phyloP scores from a whole-genome alignment of 2,329 filamentous ascomycete species.

The Colletotrichum neosansevieriae region DNA sequence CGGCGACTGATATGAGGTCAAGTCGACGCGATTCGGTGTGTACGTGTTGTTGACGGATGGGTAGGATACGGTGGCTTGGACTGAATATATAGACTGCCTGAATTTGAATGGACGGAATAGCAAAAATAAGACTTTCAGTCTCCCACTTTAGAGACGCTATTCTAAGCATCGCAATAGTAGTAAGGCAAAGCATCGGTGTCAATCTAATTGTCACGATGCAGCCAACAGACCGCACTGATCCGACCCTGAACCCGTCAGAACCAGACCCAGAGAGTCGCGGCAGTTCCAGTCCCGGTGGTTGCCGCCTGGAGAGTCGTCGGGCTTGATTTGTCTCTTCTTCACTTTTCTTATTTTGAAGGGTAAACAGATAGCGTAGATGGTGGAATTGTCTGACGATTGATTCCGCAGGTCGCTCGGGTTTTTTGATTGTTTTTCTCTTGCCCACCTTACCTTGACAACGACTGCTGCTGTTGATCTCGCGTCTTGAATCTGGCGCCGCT shows the following conservation, averaged over 20 bases:
- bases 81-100: too few species aligned
- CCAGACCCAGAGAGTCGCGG: constrained; percentile 7
- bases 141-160: too few species aligned
- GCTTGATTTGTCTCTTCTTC: constrained; percentile 4
- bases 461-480: background rate
- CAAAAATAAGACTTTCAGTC: too few species aligned
- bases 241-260: constrained; percentile 26
- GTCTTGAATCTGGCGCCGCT: constrained; percentile 6
- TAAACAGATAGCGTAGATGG: background rate
- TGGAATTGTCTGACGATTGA: constrained; percentile 1
- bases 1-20: background rate
- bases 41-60: background rate
- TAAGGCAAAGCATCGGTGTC: background rate
- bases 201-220: constrained; percentile 8
- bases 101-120: too few species aligned
- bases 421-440: background rate
- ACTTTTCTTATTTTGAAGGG: constrained; percentile 10
- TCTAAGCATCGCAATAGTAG: too few species aligned
- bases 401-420: background rate
- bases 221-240: constrained; percentile 17
- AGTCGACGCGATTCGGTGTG: constrained; percentile 1
- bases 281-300: constrained; percentile 15
- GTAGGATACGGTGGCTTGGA: too few species aligned
- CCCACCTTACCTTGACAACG: background rate
- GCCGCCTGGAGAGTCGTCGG: constrained; percentile 2